These are phyloP conservation scores for Colletotrichum tropicale DNA, from an alignment of 2,329 filamentous ascomycete genomes.

Conservation along the genomic window DNA sequence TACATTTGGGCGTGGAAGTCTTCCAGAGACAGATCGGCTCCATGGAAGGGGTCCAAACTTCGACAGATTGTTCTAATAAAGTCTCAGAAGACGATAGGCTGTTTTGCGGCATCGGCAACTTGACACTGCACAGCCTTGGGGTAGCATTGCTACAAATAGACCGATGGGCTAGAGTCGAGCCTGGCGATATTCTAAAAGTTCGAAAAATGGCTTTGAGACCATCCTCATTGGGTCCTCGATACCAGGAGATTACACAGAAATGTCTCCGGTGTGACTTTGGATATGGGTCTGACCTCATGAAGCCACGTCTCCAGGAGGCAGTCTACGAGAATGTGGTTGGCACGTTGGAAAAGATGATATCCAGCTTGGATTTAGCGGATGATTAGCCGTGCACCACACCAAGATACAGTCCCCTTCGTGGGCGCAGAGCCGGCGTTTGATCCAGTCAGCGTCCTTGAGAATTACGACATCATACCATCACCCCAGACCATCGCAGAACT, in stretches of 20 bases:
- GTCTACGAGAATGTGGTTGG: constrained; percentile 9
- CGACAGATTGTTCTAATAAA: neutral
- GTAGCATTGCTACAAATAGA: constrained; percentile 31
- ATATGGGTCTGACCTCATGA: neutral
- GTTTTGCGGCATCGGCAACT: constrained; percentile 24
- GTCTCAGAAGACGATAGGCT: constrained; percentile 16
- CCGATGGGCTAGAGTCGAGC: constrained; percentile 22
- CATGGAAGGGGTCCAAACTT: neutral
- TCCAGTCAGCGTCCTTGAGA: too few species aligned
- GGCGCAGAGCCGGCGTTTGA: too few species aligned
- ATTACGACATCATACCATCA: too few species aligned
- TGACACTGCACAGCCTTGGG: constrained; percentile 29
- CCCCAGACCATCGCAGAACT: too few species aligned
- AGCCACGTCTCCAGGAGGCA: constrained; percentile 7
- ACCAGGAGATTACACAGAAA: constrained; percentile 26
- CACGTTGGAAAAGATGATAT: constrained; percentile 18
- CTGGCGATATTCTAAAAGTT: constrained; percentile 24
- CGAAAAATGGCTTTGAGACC: constrained; percentile 17
- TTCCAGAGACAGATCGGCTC: neutral
- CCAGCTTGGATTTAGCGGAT: neutral
- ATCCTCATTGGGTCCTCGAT: constrained; percentile 21
- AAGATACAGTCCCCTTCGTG: too few species aligned
- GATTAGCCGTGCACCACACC: neutral
- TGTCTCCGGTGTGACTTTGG: constrained; percentile 30
- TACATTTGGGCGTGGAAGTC: constrained; percentile 4